phyloP scores from a whole-genome alignment of 2,329 filamentous ascomycete genomes.

The Xylaria sp. region DNA sequence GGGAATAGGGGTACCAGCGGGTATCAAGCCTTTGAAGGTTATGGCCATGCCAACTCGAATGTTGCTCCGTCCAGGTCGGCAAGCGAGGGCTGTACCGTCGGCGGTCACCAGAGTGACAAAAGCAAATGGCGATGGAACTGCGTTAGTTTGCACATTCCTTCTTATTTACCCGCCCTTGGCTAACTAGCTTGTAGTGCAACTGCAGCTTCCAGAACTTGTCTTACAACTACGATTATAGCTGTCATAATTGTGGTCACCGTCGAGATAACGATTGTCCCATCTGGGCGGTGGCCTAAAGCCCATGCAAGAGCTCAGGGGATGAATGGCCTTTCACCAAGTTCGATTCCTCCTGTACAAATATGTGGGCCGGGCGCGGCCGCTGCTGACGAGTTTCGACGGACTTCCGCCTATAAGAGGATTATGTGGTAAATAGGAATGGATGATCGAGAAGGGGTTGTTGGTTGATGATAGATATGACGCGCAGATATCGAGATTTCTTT shows the following conservation, averaged over 20 bases:
- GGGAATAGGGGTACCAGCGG: not conserved
- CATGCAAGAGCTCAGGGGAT: not conserved
- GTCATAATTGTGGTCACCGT: conserved; percentile 17
- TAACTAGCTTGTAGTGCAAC: conserved; percentile 29
- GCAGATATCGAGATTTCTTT: not conserved
- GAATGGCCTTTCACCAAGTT: not conserved
- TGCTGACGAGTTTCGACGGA: not conserved
- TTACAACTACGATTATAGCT: conserved; percentile 8
- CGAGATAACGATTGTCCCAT: conserved; percentile 7
- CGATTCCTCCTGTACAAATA: not conserved
- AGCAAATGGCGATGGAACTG: conserved; percentile 34
- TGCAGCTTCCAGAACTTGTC: conserved; percentile 29
- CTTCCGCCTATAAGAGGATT: not conserved
- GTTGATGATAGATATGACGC: not conserved
- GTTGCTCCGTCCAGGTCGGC: not conserved
- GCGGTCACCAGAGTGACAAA: not conserved
- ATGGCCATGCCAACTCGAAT: not conserved
- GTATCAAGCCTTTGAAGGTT: not conserved
- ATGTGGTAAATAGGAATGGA: conserved; percentile 13
- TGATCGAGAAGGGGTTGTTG: not conserved
- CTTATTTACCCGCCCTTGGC: not conserved
- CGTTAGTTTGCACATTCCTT: conserved; percentile 6
- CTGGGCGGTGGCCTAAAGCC: conserved; percentile 16
- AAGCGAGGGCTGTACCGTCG: not conserved
- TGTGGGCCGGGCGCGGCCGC: not conserved